phyloP scores from a whole-genome alignment of 2,329 filamentous ascomycete species.

The Microascus cirrosus region DNA sequence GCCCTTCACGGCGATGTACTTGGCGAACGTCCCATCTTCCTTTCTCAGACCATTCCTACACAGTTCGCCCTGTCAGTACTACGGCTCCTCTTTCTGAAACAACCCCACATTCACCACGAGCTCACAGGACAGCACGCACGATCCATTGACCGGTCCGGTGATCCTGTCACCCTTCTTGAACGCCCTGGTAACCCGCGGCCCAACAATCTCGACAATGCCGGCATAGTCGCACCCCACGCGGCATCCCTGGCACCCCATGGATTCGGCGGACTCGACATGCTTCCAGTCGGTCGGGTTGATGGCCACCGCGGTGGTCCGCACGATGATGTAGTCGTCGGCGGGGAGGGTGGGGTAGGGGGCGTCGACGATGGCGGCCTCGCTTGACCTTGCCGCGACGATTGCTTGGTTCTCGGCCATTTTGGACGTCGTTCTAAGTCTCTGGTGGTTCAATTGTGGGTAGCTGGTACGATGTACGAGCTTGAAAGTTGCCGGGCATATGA shows the following conservation, averaged over 20 bases:
- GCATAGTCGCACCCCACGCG: conserved; percentile 33
- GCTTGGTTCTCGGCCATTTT: conserved; percentile 5
- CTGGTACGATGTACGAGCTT: neutral
- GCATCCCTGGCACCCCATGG: conserved; percentile 9
- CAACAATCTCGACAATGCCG: conserved; percentile 33
- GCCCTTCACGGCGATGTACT: conserved; percentile 24
- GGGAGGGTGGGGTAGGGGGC: conserved; percentile 10
- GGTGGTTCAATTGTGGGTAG: neutral
- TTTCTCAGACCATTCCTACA: conserved; percentile 11
- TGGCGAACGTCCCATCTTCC: conserved; percentile 29
- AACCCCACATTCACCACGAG: neutral
- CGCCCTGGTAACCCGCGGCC: conserved; percentile 25
- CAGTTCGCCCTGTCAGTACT: neutral
- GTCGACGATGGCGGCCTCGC: conserved; percentile 18
- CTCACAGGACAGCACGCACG: conserved; percentile 7
- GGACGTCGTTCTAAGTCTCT: neutral
- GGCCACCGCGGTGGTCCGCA: conserved; percentile 22
- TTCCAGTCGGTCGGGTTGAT: conserved; percentile 26
- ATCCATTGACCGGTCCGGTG: conserved; percentile 25
- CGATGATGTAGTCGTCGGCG: conserved; percentile 18
- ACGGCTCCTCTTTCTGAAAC: neutral
- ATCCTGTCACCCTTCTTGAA: conserved; percentile 37
- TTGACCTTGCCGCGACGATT: conserved; percentile 1
- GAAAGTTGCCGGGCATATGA: neutral
- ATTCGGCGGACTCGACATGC: conserved; percentile 14